phyloP scores from a whole-genome alignment of 352 stramenopile species.

The Phytophthora cajani region DNA sequence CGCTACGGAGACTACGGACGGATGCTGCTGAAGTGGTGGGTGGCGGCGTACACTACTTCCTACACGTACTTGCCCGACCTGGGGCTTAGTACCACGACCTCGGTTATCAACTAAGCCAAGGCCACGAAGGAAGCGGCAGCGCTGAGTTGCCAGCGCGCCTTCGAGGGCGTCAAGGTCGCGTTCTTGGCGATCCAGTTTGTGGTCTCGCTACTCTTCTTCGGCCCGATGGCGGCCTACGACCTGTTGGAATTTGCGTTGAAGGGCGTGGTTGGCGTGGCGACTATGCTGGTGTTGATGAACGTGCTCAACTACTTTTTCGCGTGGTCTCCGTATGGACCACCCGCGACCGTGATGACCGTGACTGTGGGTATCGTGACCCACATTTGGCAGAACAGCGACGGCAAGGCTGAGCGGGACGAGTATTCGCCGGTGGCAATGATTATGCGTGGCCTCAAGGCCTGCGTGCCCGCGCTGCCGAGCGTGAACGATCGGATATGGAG shows the following conservation, averaged over 20 bases:
- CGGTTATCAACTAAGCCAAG: not conserved
- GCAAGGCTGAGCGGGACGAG: not conserved
- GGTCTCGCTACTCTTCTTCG: not conserved
- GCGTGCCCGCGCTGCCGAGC: not conserved
- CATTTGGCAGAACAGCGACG: not conserved
- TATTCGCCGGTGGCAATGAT: not conserved
- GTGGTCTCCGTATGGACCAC: not conserved
- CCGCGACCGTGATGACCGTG: not conserved
- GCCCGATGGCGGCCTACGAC: not conserved
- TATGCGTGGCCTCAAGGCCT: not conserved
- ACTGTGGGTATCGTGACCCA: not conserved
- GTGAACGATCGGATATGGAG: not conserved
- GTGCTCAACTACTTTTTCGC: not conserved
- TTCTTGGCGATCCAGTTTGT: not conserved
- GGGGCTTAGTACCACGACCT: too few species aligned
- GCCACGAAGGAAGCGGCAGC: not conserved
- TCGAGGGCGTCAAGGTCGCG: not conserved
- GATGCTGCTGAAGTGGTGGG: not conserved
- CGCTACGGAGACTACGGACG: not conserved
- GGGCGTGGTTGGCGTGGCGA: not conserved
- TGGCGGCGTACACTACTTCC: not conserved
- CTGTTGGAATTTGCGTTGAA: not conserved
- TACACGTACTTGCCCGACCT: too few species aligned
- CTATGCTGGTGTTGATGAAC: not conserved
- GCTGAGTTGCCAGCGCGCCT: not conserved